Conservation (phyloP, 441 rosid species). For the Arabidopsis hybrid region DNA sequence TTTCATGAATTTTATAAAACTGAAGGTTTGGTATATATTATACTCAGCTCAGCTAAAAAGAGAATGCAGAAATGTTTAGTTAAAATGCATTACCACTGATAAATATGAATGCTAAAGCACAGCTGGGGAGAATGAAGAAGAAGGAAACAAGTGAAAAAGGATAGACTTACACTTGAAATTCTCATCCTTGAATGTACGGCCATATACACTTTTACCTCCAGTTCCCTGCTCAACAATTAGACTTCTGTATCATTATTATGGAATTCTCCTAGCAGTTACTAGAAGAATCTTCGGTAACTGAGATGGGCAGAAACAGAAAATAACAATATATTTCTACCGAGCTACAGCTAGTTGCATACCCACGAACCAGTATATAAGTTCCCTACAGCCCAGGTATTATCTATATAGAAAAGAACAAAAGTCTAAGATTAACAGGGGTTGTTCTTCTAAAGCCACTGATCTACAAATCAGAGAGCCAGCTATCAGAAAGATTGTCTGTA, state of each 20-base stretch:
- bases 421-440: not conserved
- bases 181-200: slow-evolving; percentile 96
- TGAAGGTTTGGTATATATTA: not conserved
- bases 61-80: not conserved
- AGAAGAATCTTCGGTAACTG: not conserved
- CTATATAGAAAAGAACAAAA: not conserved
- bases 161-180: slow-evolving; percentile 90
- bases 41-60: slow-evolving; percentile 9
- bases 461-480: not conserved
- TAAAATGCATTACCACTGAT: not conserved
- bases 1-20: not conserved
- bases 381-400: not conserved
- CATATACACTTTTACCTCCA: slow-evolving; percentile 98
- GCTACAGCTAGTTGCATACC: slow-evolving; percentile 20
- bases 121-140: slow-evolving; percentile 6
- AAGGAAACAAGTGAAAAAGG: slow-evolving; percentile 15
- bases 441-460: slow-evolving; percentile 16
- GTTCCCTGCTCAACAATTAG: slow-evolving; percentile 78
- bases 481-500: not conserved
- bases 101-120: slow-evolving; percentile 18
- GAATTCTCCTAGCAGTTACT: slow-evolving; percentile 3
- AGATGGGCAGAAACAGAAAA: slow-evolving; percentile 7
- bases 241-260: slow-evolving; percentile 31
- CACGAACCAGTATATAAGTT: not conserved
- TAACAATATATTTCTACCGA: not conserved